Percentiles rank a stretch among this genome's conserved stretches.
These are phyloP conservation scores for Xylaria sp. DNA, from an alignment of 2,329 filamentous ascomycete genomes.

Conservation along the genomic window DNA sequence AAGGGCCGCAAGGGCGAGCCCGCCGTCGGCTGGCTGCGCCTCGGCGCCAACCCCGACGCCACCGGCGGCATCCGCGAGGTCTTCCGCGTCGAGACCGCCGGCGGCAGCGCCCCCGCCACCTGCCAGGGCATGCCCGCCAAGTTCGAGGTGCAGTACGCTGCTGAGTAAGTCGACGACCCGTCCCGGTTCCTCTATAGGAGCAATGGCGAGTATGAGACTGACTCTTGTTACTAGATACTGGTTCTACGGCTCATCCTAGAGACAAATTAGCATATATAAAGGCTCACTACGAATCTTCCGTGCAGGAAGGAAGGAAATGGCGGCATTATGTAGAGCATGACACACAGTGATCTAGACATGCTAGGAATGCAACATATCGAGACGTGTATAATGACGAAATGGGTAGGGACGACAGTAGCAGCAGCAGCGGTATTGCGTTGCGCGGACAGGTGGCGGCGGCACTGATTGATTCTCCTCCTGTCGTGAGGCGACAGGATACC, in stretches of 20 bases:
- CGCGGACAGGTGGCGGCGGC: too few relatives aligned
- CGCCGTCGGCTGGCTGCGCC: conserved; percentile 81
- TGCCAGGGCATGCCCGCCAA: conserved; percentile 67
- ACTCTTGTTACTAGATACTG: conserved; percentile 36
- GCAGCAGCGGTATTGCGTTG: not conserved
- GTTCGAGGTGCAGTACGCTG: conserved; percentile 80
- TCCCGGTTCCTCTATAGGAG: conserved; percentile 26
- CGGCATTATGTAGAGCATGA: too few relatives aligned
- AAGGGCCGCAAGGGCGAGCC: conserved; percentile 66
- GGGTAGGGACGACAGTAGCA: not conserved
- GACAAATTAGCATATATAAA: too few relatives aligned
- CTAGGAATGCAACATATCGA: not conserved
- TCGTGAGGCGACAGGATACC: not conserved
- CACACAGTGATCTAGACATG: too few relatives aligned
- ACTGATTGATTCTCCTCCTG: not conserved
- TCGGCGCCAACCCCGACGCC: conserved; percentile 61
- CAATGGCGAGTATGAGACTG: not conserved
- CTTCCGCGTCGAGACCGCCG: conserved; percentile 84
- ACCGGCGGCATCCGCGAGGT: conserved; percentile 73
- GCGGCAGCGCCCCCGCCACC: conserved; percentile 74
- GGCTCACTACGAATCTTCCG: not conserved
- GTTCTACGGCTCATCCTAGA: conserved; percentile 34
- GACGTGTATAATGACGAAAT: conserved; percentile 4
- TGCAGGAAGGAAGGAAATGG: not conserved
- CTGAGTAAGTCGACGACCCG: conserved; percentile 69